A percentile compares a stretch with the other conserved stretches of the same genome.
Evolutionary conservation across 2,329 filamentous ascomycete species (phyloP).

Genomic region (Colletotrichum plurivorum): DNA sequence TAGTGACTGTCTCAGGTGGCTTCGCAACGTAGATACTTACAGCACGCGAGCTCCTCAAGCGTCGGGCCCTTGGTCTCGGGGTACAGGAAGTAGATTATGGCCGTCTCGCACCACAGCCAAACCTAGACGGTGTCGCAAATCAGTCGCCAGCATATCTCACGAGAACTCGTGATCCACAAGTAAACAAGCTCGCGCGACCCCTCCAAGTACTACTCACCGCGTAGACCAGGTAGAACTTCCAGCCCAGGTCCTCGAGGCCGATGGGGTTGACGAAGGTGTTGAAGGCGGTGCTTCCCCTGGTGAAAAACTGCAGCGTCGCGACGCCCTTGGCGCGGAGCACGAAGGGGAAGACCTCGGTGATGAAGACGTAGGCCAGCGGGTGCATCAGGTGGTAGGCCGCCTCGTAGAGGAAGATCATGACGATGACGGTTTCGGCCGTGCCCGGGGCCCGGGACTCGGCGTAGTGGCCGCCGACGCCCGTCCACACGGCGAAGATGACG

Average conservation of each 20-base stretch:
- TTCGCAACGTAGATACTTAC: constrained; percentile 26
- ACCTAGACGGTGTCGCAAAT: constrained; percentile 29
- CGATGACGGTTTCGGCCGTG: constrained; percentile 42
- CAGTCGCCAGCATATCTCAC: too few species aligned
- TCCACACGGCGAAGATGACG: constrained; percentile 15
- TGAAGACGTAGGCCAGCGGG: constrained; percentile 45
- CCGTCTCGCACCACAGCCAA: constrained; percentile 46
- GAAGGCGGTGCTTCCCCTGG: constrained; percentile 40
- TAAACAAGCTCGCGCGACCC: not conserved
- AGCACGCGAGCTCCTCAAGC: constrained; percentile 39
- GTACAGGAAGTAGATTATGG: constrained; percentile 49
- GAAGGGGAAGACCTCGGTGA: constrained; percentile 52
- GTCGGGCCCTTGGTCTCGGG: constrained; percentile 41
- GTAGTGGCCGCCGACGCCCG: not conserved
- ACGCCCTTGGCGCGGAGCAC: constrained; percentile 42
- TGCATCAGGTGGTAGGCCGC: too few species aligned
- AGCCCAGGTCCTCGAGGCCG: constrained; percentile 48
- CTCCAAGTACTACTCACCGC: too few species aligned
- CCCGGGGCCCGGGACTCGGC: constrained; percentile 1
- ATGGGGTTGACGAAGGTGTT: constrained; percentile 53
- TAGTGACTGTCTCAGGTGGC: not conserved
- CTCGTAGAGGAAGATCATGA: constrained; percentile 51
- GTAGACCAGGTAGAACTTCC: constrained; percentile 48
- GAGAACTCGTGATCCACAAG: too few species aligned
- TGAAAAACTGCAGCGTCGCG: constrained; percentile 10